Conservation (phyloP, 164 flowering plant genomes). For the Berberis thunbergii region DNA sequence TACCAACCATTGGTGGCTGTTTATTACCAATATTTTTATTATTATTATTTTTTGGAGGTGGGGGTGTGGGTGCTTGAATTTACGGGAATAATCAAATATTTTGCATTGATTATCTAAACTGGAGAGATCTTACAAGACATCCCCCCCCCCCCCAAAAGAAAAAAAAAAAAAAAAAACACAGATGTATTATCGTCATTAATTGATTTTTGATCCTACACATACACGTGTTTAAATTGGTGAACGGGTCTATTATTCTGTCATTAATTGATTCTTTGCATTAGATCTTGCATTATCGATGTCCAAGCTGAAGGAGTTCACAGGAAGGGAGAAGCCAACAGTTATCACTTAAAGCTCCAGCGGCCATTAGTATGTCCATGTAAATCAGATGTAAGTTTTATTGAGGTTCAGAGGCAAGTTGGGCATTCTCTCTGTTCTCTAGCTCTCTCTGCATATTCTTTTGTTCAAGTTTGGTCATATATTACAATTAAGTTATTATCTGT, state of each 20-base stretch:
- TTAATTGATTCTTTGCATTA: conserved; percentile 17
- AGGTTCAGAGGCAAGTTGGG: conserved; percentile 8
- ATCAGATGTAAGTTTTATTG: not conserved
- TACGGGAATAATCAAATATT: no score
- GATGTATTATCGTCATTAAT: no score
- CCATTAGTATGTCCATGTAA: conserved; percentile 2
- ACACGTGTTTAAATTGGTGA: no score
- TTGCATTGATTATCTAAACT: no score
- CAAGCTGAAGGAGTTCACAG: conserved; percentile 90
- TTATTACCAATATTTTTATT: no score
- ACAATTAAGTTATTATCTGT: not conserved
- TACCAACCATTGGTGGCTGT: no score
- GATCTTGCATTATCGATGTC: conserved; percentile 84
- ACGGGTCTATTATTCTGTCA: not conserved
- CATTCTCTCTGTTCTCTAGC: conserved; percentile 3
- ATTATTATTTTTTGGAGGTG: no score
- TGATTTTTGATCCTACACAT: no score
- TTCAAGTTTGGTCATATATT: conserved; percentile 15
- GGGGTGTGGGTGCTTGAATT: no score
- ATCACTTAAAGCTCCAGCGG: conserved; percentile 50
- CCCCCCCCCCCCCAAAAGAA: no score
- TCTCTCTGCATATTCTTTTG: not conserved
- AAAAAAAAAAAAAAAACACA: no score
- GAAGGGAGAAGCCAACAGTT: conserved; percentile 96
- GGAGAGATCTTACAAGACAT: no score